Conservation (phyloP, 2,329 filamentous ascomycete genomes). For the Rhinocladiella mackenziei region DNA sequence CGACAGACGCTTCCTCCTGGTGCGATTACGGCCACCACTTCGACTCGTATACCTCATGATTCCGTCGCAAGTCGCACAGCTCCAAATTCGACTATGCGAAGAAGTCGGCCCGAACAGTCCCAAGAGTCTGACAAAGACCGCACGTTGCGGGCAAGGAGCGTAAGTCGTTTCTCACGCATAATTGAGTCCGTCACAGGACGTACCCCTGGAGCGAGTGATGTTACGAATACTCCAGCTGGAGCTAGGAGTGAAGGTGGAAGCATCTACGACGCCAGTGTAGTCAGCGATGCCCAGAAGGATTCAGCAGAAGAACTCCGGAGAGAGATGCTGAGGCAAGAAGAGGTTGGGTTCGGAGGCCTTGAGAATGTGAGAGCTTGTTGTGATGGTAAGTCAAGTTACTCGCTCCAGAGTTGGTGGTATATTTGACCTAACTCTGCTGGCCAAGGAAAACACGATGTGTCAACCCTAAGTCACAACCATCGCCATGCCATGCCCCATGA, state of each 20-base stretch:
- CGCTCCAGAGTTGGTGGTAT: background rate
- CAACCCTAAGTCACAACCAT: conserved; percentile 25
- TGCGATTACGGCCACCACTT: conserved; percentile 35
- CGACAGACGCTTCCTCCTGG: conserved; percentile 36
- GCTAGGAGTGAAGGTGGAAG: conserved; percentile 30
- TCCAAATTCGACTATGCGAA: conserved; percentile 17
- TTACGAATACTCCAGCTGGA: conserved; percentile 15
- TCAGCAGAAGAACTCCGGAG: conserved; percentile 78
- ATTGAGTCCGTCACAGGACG: conserved; percentile 47
- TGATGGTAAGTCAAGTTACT: conserved; percentile 66
- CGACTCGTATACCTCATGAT: conserved; percentile 35
- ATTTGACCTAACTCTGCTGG: no score
- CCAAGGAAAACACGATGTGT: conserved; percentile 30
- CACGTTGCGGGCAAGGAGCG: conserved; percentile 40
- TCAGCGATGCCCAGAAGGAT: conserved; percentile 51
- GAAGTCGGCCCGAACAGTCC: conserved; percentile 39
- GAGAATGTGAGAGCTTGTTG: conserved; percentile 97
- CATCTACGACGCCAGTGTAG: conserved; percentile 39
- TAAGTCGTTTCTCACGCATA: conserved; percentile 35
- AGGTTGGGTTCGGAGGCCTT: conserved; percentile 70
- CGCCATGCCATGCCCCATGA: conserved; percentile 15
- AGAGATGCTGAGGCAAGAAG: conserved; percentile 65
- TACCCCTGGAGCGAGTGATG: conserved; percentile 34
- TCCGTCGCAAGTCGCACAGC: conserved; percentile 32
- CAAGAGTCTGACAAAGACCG: conserved; percentile 46